Base-by-base conservation (phyloP, 2,329 filamentous ascomycete genomes). In the Cladosporium sp. region DNA sequence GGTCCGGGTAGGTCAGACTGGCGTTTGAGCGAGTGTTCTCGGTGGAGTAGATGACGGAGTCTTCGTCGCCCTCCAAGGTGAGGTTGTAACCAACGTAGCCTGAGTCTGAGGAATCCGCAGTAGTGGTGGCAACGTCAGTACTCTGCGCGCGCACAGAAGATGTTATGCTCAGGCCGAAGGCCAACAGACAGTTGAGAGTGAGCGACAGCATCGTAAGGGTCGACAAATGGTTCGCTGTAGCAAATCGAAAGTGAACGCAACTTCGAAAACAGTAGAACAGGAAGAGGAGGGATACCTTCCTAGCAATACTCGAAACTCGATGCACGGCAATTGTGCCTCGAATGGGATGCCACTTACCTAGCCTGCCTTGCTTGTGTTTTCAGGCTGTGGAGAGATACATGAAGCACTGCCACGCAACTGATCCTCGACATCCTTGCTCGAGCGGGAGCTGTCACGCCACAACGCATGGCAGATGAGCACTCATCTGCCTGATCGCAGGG, bases 31-130 rank as follows among this genome's bases (percentile, higher is more conserved):
- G 46, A 18, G 67, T 66, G 35, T 68, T 64, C 65, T 69, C 68
- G 26, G 68, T 64, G 67, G 69, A 80, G 72, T 88, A 88, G 67
- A 85, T 84, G 66, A 77, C 78, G n/a, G 67, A 75, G 56, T 75
- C 76, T 18, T 71, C 65, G 60, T 76, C 72, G 33, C 75, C 75
- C 29, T 73, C 68, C 64, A 73, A 72, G 62, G 71, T 77, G 35
- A 69, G 75, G 67, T 71, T 69, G 65, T 78, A 72, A 49, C 70
- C 71, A 6, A 70, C 69, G 60, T 72, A 72, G 44, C 67, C 68
- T 7, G 55, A 40, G 55, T 59, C 56, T 57, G 55, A 40, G 7
- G 55, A 40, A 18, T 55, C 50, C 16, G 49, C 28, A 16, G 23
- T n/a, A 6, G 28, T 50, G 60, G 72, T 26, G 11, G 29, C 18